Percentiles rank a stretch among this genome's conserved stretches.
These are phyloP conservation scores for Lathyrus sativus DNA, from an alignment of 306 rosid genomes.

Conservation along the genomic window DNA sequence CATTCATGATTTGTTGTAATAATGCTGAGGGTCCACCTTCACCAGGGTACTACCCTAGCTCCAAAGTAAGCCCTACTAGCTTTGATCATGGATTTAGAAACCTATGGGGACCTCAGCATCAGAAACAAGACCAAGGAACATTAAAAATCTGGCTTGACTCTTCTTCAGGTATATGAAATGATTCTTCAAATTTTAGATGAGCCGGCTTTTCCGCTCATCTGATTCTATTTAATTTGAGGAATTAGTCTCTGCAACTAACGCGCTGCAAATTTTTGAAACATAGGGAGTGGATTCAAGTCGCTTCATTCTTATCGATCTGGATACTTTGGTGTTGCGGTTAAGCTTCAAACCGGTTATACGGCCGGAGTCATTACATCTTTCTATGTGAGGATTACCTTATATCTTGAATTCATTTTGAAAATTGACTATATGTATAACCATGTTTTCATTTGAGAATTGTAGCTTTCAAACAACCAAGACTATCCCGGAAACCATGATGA, in stretches of 20 bases:
- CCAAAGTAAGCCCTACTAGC: slow-evolving; percentile 49
- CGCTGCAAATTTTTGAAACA: background rate
- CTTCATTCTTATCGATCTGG: slow-evolving; percentile 65
- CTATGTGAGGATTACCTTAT: slow-evolving; percentile 57
- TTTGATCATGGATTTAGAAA: slow-evolving; percentile 67
- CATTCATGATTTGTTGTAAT: slow-evolving; percentile 40
- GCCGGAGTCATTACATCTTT: slow-evolving; percentile 85
- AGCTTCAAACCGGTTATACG: slow-evolving; percentile 83
- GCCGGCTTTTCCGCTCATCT: background rate
- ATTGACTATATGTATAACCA: background rate
- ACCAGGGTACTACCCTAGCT: slow-evolving; percentile 76
- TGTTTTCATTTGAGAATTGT: slow-evolving; percentile 27
- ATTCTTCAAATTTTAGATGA: too few relatives aligned
- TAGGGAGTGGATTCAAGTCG: slow-evolving; percentile 95
- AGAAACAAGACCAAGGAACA: slow-evolving; percentile 56
- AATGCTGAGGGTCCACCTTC: slow-evolving; percentile 73
- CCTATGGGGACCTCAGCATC: slow-evolving; percentile 88
- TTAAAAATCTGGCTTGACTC: slow-evolving; percentile 77
- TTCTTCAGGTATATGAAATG: slow-evolving; percentile 52
- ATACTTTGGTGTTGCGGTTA: slow-evolving; percentile 73
- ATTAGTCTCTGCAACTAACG: background rate
- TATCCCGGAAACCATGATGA: slow-evolving; percentile 87
- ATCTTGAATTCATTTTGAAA: slow-evolving; percentile 1
- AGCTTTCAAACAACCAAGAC: slow-evolving; percentile 93
- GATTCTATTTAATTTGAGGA: background rate